Base-by-base conservation (phyloP, 768 basidiomycete species). In the Chalciporus sphaerocephalus region DNA sequence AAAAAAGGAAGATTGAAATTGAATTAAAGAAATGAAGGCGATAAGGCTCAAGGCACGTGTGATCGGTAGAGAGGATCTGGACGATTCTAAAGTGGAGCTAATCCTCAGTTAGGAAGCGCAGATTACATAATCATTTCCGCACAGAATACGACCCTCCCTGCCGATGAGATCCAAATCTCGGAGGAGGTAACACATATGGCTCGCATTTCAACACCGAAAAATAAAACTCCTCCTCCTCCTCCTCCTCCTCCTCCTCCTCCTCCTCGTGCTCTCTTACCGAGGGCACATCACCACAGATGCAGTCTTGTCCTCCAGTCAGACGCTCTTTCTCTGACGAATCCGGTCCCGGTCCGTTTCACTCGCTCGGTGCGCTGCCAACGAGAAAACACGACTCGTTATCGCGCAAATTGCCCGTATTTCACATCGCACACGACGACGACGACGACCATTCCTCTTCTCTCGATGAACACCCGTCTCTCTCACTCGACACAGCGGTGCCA, bases 261-360 rank as follows among this genome's bases (percentile, higher is more conserved):
- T n/a, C 13, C 17, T 34, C 7, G 16, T 16, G 6, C 34, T 27
- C 32, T 22, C 38, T n/a, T 30, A n/a, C 23, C 10, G 47, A 23
- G 27, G 33, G 34, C 22, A 24, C 7, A 22, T 13, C 37, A 22
- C 23, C 18, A 21, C 28, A 57, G 45, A 64, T 61, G 62, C 4
- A 47, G 18, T 18, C 33, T 32, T 53, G 47, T 9, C 17, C 39
- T 4, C 37, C 46, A 11, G 42, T 50, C 11, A 36, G 15, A 38
- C 60, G 57, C 18, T 46, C 65, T 5, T 73, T 73, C 56, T 65
- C 71, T 33, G 67, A 72, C 21, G 68, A 72, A 44, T 59, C 57
- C 40, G 71, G 72, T 32, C 60, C 68, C 17, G 79, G 78, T 48
- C 71, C 80, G 17, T 80, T 81, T 45, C 66, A 68, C 15, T 62